Evolutionary conservation across 495 filamentous ascomycete species (phyloP).

Genomic region (Lindgomyces ingoldianus): DNA sequence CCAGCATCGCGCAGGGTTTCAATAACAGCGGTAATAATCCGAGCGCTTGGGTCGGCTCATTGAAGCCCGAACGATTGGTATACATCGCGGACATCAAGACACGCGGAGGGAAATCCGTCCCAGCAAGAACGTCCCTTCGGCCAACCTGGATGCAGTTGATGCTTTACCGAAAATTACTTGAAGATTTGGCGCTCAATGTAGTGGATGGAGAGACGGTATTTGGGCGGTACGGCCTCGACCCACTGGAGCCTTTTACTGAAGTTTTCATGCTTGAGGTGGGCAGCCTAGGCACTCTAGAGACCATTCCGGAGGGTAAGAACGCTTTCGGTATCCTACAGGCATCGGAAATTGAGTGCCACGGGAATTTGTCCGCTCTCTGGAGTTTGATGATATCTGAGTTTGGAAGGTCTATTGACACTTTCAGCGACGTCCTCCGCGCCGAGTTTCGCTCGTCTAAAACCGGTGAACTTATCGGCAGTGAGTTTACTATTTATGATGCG

Average conservation of each 20-base stretch:
- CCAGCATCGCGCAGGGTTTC: constrained; percentile 15
- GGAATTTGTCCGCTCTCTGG: constrained; percentile 65
- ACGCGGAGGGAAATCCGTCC: constrained; percentile 60
- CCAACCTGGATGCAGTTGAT: constrained; percentile 84
- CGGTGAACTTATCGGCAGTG: constrained; percentile 63
- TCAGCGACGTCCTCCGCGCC: constrained; percentile 56
- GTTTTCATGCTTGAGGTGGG: constrained; percentile 78
- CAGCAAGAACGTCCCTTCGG: constrained; percentile 67
- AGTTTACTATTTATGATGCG: constrained; percentile 70
- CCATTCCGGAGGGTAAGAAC: constrained; percentile 24
- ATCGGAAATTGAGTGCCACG: constrained; percentile 59
- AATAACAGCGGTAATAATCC: not conserved
- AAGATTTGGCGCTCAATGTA: constrained; percentile 67
- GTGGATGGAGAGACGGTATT: constrained; percentile 69
- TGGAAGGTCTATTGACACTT: constrained; percentile 8
- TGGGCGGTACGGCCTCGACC: constrained; percentile 66
- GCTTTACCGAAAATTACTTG: constrained; percentile 85
- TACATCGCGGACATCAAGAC: constrained; percentile 93
- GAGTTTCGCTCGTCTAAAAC: constrained; percentile 58
- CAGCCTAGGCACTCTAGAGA: constrained; percentile 55
- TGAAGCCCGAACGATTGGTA: constrained; percentile 46
- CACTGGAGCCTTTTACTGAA: constrained; percentile 69
- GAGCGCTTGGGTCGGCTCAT: constrained; percentile 12
- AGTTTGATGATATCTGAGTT: constrained; percentile 58
- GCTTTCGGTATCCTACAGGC: constrained; percentile 42